Evolutionary conservation across 2,329 filamentous ascomycete genomes (phyloP).

Genomic region (Daldinia sp.): DNA sequence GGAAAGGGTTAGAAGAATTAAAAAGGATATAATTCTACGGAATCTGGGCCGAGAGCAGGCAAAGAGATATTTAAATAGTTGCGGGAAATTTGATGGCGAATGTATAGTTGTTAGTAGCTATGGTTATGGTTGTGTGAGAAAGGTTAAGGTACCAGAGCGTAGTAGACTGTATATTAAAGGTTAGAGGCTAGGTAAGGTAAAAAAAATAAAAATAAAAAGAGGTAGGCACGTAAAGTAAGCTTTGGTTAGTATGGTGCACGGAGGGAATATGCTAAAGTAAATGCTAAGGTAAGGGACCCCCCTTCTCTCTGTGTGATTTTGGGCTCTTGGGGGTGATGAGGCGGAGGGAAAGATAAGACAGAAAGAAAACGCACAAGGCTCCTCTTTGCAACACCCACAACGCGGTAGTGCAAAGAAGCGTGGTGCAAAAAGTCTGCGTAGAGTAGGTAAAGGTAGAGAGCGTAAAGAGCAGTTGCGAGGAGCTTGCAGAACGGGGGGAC

Average conservation of each 20-base stretch:
- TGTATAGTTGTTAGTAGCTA: too few species aligned
- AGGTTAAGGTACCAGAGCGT: slow-evolving; percentile 20
- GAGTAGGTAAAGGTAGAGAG: too few species aligned
- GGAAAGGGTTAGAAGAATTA: not conserved
- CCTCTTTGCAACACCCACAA: not conserved
- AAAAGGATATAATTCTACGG: slow-evolving; percentile 38
- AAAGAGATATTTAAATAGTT: slow-evolving; percentile 35
- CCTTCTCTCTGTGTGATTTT: slow-evolving; percentile 7
- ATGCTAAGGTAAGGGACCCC: slow-evolving; percentile 10
- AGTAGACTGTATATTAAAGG: slow-evolving; percentile 4
- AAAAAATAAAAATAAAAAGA: too few species aligned
- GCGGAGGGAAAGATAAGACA: not conserved
- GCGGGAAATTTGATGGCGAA: slow-evolving; percentile 17
- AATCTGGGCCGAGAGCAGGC: slow-evolving; percentile 35
- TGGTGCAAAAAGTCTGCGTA: not conserved
- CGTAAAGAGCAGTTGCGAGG: slow-evolving; percentile 21
- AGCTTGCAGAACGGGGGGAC: slow-evolving; percentile 31
- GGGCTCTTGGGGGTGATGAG: slow-evolving; percentile 4
- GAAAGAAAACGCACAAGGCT: not conserved
- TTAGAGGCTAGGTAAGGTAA: not conserved
- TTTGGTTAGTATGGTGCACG: not conserved
- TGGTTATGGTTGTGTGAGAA: not conserved
- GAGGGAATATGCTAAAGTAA: not conserved
- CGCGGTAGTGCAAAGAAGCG: not conserved
- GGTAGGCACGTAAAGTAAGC: too few species aligned